phyloP scores from a whole-genome alignment of 2,329 filamentous ascomycete genomes.

The Lecanicillium sp. region DNA sequence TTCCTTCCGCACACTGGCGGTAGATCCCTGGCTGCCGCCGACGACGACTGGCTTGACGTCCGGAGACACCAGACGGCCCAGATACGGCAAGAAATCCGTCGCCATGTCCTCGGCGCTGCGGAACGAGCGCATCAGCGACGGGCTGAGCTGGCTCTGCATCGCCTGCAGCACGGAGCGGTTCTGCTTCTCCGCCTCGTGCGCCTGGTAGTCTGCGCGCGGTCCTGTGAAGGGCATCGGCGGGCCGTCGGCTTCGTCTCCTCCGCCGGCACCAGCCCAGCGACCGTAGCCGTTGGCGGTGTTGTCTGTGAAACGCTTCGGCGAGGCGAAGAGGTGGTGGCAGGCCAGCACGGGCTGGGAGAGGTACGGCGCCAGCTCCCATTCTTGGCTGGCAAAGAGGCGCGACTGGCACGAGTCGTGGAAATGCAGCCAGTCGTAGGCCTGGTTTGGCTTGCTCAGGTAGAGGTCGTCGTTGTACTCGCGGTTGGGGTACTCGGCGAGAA shows the following conservation, averaged over 20 bases:
- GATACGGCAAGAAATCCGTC: slow-evolving; percentile 76
- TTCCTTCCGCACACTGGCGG: slow-evolving; percentile 82
- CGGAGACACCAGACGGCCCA: slow-evolving; percentile 76
- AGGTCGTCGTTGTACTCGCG: slow-evolving; percentile 91
- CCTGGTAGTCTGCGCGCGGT: slow-evolving; percentile 71
- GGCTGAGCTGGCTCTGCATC: slow-evolving; percentile 64
- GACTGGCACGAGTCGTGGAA: slow-evolving; percentile 83
- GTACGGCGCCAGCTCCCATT: slow-evolving; percentile 88
- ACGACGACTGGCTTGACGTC: slow-evolving; percentile 88
- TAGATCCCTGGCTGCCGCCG: slow-evolving; percentile 55
- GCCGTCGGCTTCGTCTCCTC: slow-evolving; percentile 35
- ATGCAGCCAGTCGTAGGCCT: slow-evolving; percentile 89
- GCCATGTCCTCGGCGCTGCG: slow-evolving; percentile 71
- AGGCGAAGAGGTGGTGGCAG: slow-evolving; percentile 86
- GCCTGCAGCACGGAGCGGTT: slow-evolving; percentile 67
- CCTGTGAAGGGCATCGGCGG: slow-evolving; percentile 70
- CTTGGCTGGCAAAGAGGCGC: slow-evolving; percentile 72
- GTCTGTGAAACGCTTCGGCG: slow-evolving; percentile 45
- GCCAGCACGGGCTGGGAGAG: slow-evolving; percentile 79
- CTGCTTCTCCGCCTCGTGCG: slow-evolving; percentile 71
- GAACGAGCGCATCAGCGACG: slow-evolving; percentile 68
- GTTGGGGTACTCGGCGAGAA: slow-evolving; percentile 78
- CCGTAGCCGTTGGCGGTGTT: slow-evolving; percentile 33
- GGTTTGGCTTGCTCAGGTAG: slow-evolving; percentile 77
- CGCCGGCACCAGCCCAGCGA: slow-evolving; percentile 34